Base-by-base conservation (phyloP, 768 basidiomycete species). In the Phaffia australis region DNA sequence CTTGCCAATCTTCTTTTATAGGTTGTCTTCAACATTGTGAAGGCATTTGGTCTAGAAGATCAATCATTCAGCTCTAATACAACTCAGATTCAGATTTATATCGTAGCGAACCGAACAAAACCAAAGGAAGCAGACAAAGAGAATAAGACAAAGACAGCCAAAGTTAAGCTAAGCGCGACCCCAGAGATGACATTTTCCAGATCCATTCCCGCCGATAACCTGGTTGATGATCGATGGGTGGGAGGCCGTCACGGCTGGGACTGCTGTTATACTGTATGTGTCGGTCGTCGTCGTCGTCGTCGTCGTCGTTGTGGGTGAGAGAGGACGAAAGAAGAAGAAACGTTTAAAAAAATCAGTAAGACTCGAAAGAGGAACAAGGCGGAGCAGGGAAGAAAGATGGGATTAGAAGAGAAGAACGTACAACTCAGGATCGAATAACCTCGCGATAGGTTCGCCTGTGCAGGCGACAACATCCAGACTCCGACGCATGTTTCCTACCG, bases 401-500 rank as follows among this genome's bases (percentile, higher is more conserved):
- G 35, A 48, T 48, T n/a, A n/a, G 18, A 60, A 66, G 42, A 29
- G 16, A 21, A 64, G 23, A n/a, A 62, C 60, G 21, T 27, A 56
- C 21, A 75, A 71, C 64, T 64, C 72, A 69, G 69, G 67, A 55
- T 75, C 74, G 19, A 71, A 71, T 71, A 74, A 72, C 3, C 73
- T 51, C 5, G 65, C 71, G 51, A 76, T 71, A 64, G 70, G 71
- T 48, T 76, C 75, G 1, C 77, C 77, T 7, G 69, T 74, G 8
- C 71, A 71, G 23, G 72, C 63, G 60, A 75, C 71, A 11, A 80
- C 73, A 55, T 77, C 75, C 48, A 79, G 61, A 18, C 66, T 71
- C 25, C 75, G 72, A 54, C 75, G 72, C 79, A 80, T 80, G 70
- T 77, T 74, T 15, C 78, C 79, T 29, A 77, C 69, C 29, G 66